Conservation (phyloP, 192 early-diverging fungal species). For the Entomortierella parvispora region DNA sequence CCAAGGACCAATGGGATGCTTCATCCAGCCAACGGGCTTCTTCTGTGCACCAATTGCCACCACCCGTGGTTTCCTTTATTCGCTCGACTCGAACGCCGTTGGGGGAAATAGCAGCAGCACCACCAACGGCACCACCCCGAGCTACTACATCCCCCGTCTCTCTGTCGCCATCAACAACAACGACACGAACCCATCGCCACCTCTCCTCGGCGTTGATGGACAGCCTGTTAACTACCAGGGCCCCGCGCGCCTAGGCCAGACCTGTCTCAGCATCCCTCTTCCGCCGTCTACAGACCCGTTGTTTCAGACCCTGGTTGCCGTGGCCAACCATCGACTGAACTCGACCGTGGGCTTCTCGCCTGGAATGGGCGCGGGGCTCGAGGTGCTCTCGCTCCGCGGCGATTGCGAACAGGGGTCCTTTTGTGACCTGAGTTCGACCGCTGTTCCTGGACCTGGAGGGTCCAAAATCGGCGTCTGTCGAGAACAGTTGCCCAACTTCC, state of each 20-base stretch:
- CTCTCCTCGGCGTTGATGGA: constrained; percentile 22
- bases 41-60: constrained; percentile 38
- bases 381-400: constrained; percentile 23
- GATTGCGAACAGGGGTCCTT: constrained; percentile 40
- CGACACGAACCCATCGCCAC: constrained; percentile 13
- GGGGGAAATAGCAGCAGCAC: too few species aligned
- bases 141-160: constrained; percentile 8
- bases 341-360: constrained; percentile 2
- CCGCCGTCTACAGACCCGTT: constrained; percentile 17
- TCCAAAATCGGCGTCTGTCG: constrained; percentile 10
- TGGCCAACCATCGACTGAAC: constrained; percentile 26
- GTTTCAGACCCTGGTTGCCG: constrained; percentile 27
- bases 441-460: neutral
- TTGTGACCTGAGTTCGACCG: constrained; percentile 17
- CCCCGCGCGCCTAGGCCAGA: constrained; percentile 24
- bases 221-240: constrained; percentile 24
- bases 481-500: constrained; percentile 28
- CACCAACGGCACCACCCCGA: neutral
- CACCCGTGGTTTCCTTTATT: constrained; percentile 34
- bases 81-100: constrained; percentile 4
- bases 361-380: constrained; percentile 8
- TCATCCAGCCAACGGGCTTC: constrained; percentile 25
- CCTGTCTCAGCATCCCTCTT: constrained; percentile 18
- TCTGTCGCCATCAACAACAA: constrained; percentile 24
- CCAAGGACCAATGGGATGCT: constrained; percentile 23